phyloP scores from a whole-genome alignment of 2,329 filamentous ascomycete species.

The Penicillium corylophilum region DNA sequence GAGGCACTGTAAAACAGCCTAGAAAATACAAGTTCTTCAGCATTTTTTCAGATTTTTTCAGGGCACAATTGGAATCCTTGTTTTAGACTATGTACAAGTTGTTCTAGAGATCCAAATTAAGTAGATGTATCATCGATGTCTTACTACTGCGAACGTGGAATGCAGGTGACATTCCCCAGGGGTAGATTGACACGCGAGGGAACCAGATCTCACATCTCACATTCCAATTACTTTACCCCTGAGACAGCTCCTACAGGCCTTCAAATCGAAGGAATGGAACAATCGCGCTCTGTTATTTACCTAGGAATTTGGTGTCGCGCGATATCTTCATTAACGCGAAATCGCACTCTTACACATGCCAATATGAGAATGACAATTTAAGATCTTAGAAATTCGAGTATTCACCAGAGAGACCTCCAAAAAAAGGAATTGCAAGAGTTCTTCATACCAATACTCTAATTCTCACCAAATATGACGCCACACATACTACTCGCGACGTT shows the following conservation, averaged over 20 bases:
- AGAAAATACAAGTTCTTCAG: background rate
- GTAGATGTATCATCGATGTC: background rate
- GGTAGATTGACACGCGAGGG: constrained; percentile 2
- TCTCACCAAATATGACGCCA: constrained; percentile 10
- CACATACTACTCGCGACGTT: constrained; percentile 11
- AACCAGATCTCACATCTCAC: constrained; percentile 7
- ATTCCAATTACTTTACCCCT: constrained; percentile 2
- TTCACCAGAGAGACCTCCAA: background rate
- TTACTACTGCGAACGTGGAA: background rate
- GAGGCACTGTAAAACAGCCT: background rate
- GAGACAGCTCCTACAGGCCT: background rate
- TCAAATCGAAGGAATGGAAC: background rate
- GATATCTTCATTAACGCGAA: background rate
- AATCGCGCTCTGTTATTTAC: background rate
- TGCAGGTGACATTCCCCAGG: constrained; percentile 4
- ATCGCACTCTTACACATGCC: background rate
- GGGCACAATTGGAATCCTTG: too few species aligned
- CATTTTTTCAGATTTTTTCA: too few species aligned
- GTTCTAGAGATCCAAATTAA: background rate
- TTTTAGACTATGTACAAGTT: too few species aligned
- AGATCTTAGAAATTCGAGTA: background rate
- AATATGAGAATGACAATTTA: background rate
- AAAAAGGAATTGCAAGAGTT: too few species aligned
- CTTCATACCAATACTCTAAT: too few species aligned
- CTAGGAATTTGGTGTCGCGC: background rate